Base-by-base conservation (phyloP, 2,329 filamentous ascomycete genomes). In the Exophiala mesophila region DNA sequence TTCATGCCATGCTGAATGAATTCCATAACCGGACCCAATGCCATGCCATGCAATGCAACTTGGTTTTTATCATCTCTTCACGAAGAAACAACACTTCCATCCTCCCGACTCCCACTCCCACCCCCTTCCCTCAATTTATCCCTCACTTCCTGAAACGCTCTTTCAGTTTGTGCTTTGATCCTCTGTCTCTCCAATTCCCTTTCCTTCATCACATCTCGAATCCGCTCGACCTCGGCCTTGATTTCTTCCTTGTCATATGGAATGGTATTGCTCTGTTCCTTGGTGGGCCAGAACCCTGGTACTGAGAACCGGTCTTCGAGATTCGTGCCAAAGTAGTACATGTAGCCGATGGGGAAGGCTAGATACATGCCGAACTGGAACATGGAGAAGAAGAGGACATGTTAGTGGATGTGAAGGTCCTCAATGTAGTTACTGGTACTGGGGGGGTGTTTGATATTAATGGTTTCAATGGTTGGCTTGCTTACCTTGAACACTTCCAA, bases 291-390 rank as follows among this genome's bases (percentile, higher is more conserved):
- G 74, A 98, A 98, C 44, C 84, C 85, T 16, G 85, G 82, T 1
- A 97, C 87, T 35, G 77, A 71, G 73, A 98, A 98, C 52, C 88
- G 83, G 55, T 83, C 77, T 68, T 98, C 92, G 62, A 98, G 86
- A 67, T 98, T 98, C 43, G 89, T 95, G 63, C 92, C 92, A 67
- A 97, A 98, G 73, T 98, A 98, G 76, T 94, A 97, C 92, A 98
- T 98, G 74, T 92, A 89, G 57, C 87, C 88, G 59, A 98, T 97
- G 13, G 92, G 92, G 69, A 98, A 98, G 77, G 96, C 83, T 71
- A 98, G 83, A 72, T 98, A 98, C 77, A 94, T 86, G 71, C 90
- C 89, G 66, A 98, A 98, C 90, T 96, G 29, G 12, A 18, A 30
- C 32, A 21, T 29, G n/a, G 31, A 10, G 38, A 13, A 13, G 10